These are phyloP conservation scores for Asterochloris sp. DNA, from an alignment of 139 green algal species.

Conservation along the genomic window DNA sequence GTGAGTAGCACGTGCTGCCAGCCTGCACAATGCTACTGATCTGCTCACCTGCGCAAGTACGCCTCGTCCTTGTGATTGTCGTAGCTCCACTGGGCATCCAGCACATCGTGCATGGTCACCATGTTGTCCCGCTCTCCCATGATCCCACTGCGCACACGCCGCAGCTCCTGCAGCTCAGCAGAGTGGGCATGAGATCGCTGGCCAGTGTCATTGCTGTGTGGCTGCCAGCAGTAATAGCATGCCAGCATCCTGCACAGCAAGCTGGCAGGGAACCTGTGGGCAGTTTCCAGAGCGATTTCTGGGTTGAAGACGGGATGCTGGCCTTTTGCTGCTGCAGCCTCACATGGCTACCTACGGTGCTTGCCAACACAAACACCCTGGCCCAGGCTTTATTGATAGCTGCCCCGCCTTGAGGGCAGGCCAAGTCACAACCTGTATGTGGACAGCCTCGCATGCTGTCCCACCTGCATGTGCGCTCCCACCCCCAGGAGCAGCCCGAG, in stretches of 20 bases:
- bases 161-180: constrained; percentile 78
- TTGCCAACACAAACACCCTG: too few relatives aligned
- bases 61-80: constrained; percentile 90
- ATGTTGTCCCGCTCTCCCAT: constrained; percentile 97
- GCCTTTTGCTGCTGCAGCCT: not conserved
- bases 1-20: too few relatives aligned
- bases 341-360: not conserved
- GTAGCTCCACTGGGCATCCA: constrained; percentile 92
- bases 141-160: constrained; percentile 91
- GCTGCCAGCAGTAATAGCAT: too few relatives aligned
- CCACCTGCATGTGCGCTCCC: constrained; percentile 93
- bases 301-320: not conserved
- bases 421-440: not conserved
- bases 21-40: too few relatives aligned
- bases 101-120: constrained; percentile 99
- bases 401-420: not conserved
- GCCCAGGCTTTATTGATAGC: not conserved
- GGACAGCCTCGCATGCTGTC: not conserved
- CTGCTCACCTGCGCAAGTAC: constrained; percentile 64
- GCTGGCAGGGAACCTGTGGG: too few relatives aligned
- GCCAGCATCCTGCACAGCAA: not conserved
- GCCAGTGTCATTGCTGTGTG: too few relatives aligned
- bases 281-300: not conserved
- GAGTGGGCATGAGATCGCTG: too few relatives aligned
- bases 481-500: constrained; percentile 94